Conservation (phyloP, 352 stramenopile species). For the Poterioochromonas sp. region DNA sequence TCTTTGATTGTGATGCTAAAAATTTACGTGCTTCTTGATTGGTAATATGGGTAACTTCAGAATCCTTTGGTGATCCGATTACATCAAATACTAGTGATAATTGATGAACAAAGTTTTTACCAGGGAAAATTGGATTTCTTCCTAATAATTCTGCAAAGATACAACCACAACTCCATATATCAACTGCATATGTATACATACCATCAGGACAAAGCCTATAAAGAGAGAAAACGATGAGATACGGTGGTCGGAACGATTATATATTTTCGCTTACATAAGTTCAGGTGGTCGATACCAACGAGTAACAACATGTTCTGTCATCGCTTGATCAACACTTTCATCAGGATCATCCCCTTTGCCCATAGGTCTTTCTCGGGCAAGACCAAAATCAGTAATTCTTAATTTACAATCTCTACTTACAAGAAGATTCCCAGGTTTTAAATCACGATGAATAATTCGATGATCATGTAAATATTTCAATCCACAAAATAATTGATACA, state of each 20-base stretch:
- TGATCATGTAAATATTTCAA: slow-evolving; percentile 80
- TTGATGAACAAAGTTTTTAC: slow-evolving; percentile 87
- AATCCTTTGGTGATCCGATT: slow-evolving; percentile 74
- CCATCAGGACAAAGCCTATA: slow-evolving; percentile 33
- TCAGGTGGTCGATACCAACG: slow-evolving; percentile 97
- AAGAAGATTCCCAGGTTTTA: slow-evolving; percentile 68
- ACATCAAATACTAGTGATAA: slow-evolving; percentile 88
- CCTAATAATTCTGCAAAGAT: slow-evolving; percentile 89
- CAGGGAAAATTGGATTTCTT: slow-evolving; percentile 80
- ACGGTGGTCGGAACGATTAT: background rate
- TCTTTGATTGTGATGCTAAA: slow-evolving; percentile 31
- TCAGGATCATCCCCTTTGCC: slow-evolving; percentile 76
- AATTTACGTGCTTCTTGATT: slow-evolving; percentile 57
- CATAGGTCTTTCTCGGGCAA: slow-evolving; percentile 60
- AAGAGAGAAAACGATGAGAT: background rate
- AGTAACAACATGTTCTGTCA: slow-evolving; percentile 95
- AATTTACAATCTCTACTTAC: slow-evolving; percentile 82
- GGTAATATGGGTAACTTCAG: slow-evolving; percentile 78
- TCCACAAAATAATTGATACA: slow-evolving; percentile 71
- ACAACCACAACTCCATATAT: slow-evolving; percentile 86
- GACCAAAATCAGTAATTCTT: slow-evolving; percentile 99
- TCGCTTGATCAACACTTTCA: slow-evolving; percentile 33
- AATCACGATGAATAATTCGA: slow-evolving; percentile 62
- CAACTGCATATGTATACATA: slow-evolving; percentile 60
- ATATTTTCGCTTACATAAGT: slow-evolving; percentile 81